Conservation (phyloP, 148 eudicot genomes). For the Heliamphora exappendiculata region DNA sequence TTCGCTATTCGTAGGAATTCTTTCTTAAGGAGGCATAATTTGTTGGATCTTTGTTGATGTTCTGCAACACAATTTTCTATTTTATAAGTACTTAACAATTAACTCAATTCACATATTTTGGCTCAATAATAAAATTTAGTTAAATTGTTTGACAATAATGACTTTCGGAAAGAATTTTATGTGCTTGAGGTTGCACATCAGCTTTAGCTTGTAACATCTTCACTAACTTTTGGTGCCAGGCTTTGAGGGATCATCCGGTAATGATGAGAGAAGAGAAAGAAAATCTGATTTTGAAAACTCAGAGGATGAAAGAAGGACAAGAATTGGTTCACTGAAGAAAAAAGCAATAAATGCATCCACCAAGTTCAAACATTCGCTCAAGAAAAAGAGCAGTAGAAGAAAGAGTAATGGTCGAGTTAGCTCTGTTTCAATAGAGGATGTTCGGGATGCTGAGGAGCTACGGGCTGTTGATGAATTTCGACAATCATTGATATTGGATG, state of each 20-base stretch:
- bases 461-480: slow-evolving; percentile 64
- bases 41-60: neutral
- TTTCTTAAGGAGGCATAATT: neutral
- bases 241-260: slow-evolving; percentile 75
- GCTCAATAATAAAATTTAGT: neutral
- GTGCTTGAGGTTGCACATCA: neutral
- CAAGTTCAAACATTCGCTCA: slow-evolving; percentile 78
- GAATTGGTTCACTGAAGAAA: slow-evolving; percentile 77
- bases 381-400: slow-evolving; percentile 77
- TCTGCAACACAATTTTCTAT: neutral
- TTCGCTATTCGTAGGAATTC: neutral
- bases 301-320: slow-evolving; percentile 91
- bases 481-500: slow-evolving; percentile 55
- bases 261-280: slow-evolving; percentile 83
- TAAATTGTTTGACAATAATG: neutral
- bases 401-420: slow-evolving; percentile 89
- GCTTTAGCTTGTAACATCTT: slow-evolving; percentile 6
- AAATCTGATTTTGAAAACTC: slow-evolving; percentile 89
- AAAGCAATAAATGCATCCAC: slow-evolving; percentile 89
- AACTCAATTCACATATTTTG: neutral
- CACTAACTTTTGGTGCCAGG: slow-evolving; percentile 33
- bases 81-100: neutral
- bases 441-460: slow-evolving; percentile 78
- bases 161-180: too few species aligned
- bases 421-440: slow-evolving; percentile 90